These are phyloP conservation scores for Rhynchospora tenuis DNA, from an alignment of 176 grass and related monocot species.

Conservation along the genomic window DNA sequence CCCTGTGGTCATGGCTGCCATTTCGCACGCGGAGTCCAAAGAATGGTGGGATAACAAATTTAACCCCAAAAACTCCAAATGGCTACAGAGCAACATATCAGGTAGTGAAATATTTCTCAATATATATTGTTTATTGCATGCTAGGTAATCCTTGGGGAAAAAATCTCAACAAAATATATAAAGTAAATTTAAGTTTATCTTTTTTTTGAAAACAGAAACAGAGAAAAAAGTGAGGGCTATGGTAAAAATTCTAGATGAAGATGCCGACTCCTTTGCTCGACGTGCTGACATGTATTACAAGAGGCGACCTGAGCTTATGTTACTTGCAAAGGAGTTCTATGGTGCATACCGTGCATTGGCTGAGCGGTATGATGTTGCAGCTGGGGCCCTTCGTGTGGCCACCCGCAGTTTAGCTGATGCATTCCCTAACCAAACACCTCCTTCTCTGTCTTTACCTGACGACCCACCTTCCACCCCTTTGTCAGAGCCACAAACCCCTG, in stretches of 20 bases:
- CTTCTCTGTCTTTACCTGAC: conserved; percentile 8
- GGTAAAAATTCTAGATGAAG: conserved; percentile 28
- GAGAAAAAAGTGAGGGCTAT: conserved; percentile 22
- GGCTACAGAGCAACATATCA: conserved; percentile 22
- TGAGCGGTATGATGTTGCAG: conserved; percentile 23
- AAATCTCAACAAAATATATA: neutral
- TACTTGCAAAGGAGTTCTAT: conserved; percentile 22
- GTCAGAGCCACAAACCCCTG: conserved; percentile 17
- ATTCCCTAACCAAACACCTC: conserved; percentile 21
- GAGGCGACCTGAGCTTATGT: conserved; percentile 20
- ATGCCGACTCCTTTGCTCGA: conserved; percentile 23
- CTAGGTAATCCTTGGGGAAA: neutral
- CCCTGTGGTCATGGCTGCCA: conserved; percentile 20
- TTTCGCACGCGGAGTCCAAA: conserved; percentile 8
- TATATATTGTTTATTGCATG: neutral
- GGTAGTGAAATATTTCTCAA: neutral
- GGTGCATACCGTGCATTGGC: conserved; percentile 17
- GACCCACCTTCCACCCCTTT: conserved; percentile 8
- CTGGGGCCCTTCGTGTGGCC: conserved; percentile 10
- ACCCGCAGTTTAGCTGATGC: conserved; percentile 4
- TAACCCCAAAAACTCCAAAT: conserved; percentile 18
- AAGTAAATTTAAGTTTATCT: neutral
- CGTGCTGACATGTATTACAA: conserved; percentile 22
- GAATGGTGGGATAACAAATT: conserved; percentile 11
- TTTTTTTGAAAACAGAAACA: conserved; percentile 18